Base-by-base conservation (phyloP, 768 basidiomycete species). In the Lactifluus subvellereus region DNA sequence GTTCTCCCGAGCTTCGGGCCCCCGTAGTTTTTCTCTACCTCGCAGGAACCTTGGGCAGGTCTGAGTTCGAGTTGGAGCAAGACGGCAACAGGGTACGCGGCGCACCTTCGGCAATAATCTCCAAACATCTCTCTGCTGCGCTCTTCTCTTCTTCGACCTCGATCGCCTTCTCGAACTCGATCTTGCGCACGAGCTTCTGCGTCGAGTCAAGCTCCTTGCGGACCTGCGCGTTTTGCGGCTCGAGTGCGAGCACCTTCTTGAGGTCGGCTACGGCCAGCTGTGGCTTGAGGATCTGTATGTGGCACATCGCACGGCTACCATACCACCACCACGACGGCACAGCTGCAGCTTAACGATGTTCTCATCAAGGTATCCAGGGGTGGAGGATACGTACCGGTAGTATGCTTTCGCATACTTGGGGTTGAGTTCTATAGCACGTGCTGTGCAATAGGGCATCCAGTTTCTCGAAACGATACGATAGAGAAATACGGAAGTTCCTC, bases 81-180 rank as follows among this genome's bases (percentile, higher is more conserved):
- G 16, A 11, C 11, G 6, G 9, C 32, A 18, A 33, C 3, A 38
- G 20, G 37, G 13, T 0, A 49, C 38, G n/a, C 37, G 7, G 64
- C 79, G 59, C 48, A 89, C 89, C 88, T 79, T 93, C 84, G 1
- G 79, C 77, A 60, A 96, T 89, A 51, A 95, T 91, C 69, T 89
- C 86, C 18, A 78, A 70, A 72, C 92, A 94, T 68, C 89, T 80
- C 18, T 84, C 80, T 1, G 88, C 85, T 0, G 93, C 80, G 55
- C 80, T 82, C 71, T 92, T 88, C 71, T 94, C 93, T 59, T 92
- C 95, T 72, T 94, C 94, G 60, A 89, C 78, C 70, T 94, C 91
- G 64, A 99, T 99, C 18, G 94, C 94, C 82, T 94, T 95, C 74
- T 97, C 94, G 68, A 96, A 96, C 69, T 94, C 92, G 65, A 92